Evolutionary conservation across 495 filamentous ascomycete genomes (phyloP).

Genomic region (Penicillium malachiteum): DNA sequence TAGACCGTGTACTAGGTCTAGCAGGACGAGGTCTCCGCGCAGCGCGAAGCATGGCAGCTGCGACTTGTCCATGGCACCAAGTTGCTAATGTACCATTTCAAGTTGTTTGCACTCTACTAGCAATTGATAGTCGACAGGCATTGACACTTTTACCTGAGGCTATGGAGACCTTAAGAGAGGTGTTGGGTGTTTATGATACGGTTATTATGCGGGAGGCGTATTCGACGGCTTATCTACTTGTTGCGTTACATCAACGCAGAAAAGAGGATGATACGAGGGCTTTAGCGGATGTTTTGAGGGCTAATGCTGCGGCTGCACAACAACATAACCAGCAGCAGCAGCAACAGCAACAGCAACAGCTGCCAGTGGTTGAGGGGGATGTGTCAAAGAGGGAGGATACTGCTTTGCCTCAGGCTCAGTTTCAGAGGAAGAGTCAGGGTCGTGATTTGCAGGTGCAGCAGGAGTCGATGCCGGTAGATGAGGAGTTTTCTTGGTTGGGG

Average conservation of each 20-base stretch:
- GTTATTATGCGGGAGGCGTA: constrained; percentile 51
- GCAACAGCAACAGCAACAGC: constrained; percentile 1
- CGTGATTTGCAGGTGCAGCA: not conserved
- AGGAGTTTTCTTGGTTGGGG: constrained; percentile 44
- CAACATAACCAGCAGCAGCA: too few species aligned
- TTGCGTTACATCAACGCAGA: constrained; percentile 43
- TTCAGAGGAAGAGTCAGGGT: too few species aligned
- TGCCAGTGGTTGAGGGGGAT: not conserved
- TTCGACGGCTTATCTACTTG: constrained; percentile 50
- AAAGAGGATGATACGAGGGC: constrained; percentile 44
- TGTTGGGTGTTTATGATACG: constrained; percentile 45
- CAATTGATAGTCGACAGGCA: constrained; percentile 50
- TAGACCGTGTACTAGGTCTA: constrained; percentile 38
- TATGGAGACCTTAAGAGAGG: constrained; percentile 48
- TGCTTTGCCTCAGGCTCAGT: not conserved
- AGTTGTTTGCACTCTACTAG: constrained; percentile 50
- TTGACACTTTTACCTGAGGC: constrained; percentile 47
- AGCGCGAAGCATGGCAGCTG: constrained; percentile 37
- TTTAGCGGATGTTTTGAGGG: constrained; percentile 35
- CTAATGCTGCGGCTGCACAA: constrained; percentile 28
- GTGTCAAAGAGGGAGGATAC: not conserved
- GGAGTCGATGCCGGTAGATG: constrained; percentile 14
- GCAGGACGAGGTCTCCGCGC: constrained; percentile 36
- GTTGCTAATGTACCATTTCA: constrained; percentile 56
- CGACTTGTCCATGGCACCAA: constrained; percentile 52